phyloP scores from a whole-genome alignment of 495 filamentous ascomycete species.

The Copromyces sp. region DNA sequence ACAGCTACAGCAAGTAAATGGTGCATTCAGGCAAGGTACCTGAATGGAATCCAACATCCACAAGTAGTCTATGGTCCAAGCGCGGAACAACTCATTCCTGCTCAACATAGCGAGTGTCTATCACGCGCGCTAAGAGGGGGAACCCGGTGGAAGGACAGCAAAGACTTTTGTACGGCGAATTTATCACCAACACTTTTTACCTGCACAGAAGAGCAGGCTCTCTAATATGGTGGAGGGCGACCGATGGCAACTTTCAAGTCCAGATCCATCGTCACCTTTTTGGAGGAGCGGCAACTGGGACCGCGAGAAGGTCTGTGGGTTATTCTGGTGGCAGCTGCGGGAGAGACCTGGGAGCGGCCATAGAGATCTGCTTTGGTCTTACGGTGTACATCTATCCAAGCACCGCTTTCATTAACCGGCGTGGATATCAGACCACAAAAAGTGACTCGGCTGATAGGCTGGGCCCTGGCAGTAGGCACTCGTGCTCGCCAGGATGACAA shows the following conservation, averaged over 20 bases:
- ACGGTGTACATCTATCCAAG: background rate
- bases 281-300: background rate
- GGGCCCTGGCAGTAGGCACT: background rate
- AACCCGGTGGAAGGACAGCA: background rate
- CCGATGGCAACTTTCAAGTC: background rate
- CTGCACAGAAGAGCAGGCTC: background rate
- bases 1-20: background rate
- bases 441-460: background rate
- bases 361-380: background rate
- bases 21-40: background rate
- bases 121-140: background rate
- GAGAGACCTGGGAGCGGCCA: background rate
- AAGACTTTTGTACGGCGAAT: background rate
- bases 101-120: background rate
- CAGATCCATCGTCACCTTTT: background rate
- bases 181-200: background rate
- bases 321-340: background rate
- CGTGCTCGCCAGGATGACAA: background rate
- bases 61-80: background rate
- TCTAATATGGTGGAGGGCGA: background rate
- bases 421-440: background rate
- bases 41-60: background rate
- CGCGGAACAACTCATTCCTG: background rate
- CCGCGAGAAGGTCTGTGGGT: background rate
- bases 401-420: background rate